Percentiles rank a stretch among this genome's conserved stretches.
These are phyloP conservation scores for Alternaria viburni DNA, from an alignment of 2,329 filamentous ascomycete genomes.

Conservation along the genomic window DNA sequence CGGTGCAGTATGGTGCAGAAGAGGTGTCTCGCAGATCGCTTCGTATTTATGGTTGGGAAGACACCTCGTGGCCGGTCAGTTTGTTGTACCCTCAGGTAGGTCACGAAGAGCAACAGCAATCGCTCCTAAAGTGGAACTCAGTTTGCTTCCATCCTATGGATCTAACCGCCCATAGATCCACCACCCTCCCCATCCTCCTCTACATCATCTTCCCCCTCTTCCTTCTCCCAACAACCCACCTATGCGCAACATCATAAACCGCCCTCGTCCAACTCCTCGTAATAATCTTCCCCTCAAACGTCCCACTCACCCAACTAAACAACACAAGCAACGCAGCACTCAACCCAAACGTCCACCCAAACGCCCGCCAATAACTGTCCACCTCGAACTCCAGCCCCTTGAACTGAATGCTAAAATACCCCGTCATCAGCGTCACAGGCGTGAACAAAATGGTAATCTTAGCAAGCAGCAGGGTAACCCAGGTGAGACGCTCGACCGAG, in stretches of 20 bases:
- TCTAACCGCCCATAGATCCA: neutral
- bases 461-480: slow-evolving; percentile 73
- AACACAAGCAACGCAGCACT: slow-evolving; percentile 65
- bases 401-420: slow-evolving; percentile 74
- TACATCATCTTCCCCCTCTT: slow-evolving; percentile 25
- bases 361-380: slow-evolving; percentile 71
- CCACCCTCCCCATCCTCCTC: neutral
- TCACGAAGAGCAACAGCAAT: neutral
- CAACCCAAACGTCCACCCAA: slow-evolving; percentile 67
- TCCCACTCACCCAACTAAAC: slow-evolving; percentile 65
- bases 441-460: slow-evolving; percentile 79
- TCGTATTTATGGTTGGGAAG: too few species aligned
- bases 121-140: too few species aligned
- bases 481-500: slow-evolving; percentile 72
- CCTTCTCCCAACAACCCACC: slow-evolving; percentile 32
- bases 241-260: slow-evolving; percentile 32
- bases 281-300: slow-evolving; percentile 62
- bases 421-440: slow-evolving; percentile 76
- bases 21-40: too few species aligned
- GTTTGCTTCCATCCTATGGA: too few species aligned
- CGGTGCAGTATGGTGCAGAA: accelerated
- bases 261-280: slow-evolving; percentile 52
- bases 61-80: too few species aligned
- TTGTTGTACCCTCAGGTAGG: neutral
- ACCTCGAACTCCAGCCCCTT: slow-evolving; percentile 65